Evolutionary conservation across 768 basidiomycete genomes (phyloP), one percentile per base, ranked within the genome.

Genomic region (Russula brevipes): DNA sequence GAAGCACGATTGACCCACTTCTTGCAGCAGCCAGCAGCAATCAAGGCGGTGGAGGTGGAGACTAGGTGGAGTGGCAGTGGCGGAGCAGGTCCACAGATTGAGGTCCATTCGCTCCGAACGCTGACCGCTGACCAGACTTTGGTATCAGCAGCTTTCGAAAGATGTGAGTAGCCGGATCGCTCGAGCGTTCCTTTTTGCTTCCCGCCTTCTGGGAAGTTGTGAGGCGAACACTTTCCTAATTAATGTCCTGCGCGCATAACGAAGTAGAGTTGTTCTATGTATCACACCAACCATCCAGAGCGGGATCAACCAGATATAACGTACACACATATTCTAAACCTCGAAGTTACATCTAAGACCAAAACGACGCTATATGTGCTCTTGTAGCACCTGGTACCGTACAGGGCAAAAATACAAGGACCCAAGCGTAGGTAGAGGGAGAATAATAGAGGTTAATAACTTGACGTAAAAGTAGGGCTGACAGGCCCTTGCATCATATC

Each of bases 371-470:
- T 14, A 35, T 2, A n/a, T 30, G n/a, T 19, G 8, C 42, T 33
- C 10, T 8, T 30, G 16, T 11, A 30, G 16, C 12, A 45, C 5
- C 41, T 5, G 8, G 24, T 60, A 46, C n/a, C 3, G 35, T 60
- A 46, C 11, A 36, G 33, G 16, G 33, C 19, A 59, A 53, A 36
- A 39, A 17, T 54, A 60, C 44, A 60, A 60, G 24, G 36, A n/a
- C 33, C n/a, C 10, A 16, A 7, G 46, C 16, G 14, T 17, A 51
- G 5, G 7, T 30, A 10, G 33, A 54, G 14, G 5, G 31, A 14
- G 16, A 14, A 53, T 33, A 54, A 54, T 59, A 54, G n/a, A 54
- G 19, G 59, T 35, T 44, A 57, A 63, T 63, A 63, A 63, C 4
- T 63, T 49, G 16, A 42, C 38, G 30, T 50, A 57, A 52, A 41